Evolutionary conservation across 192 early-diverging fungal genomes (phyloP).

Genomic region (Backusella tarrabulga): DNA sequence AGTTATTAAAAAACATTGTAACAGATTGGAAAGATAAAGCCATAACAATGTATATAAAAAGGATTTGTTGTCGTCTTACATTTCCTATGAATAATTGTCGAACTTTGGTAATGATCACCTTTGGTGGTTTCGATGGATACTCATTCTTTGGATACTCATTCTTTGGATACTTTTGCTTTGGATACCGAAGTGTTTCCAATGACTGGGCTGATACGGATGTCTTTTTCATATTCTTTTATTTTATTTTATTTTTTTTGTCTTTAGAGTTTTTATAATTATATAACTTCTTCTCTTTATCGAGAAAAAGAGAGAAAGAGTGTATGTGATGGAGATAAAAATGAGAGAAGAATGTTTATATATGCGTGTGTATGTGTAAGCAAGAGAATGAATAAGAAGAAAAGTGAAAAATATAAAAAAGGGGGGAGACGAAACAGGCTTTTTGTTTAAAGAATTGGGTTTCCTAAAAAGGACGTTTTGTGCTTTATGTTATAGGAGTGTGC

Average conservation of each 20-base stretch:
- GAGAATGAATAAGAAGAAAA: conserved; percentile 4
- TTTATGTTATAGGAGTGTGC: neutral
- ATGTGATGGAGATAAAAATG: neutral
- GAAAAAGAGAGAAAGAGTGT: neutral
- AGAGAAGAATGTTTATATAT: neutral
- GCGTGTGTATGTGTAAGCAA: neutral
- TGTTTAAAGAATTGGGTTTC: neutral
- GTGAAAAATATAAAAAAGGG: neutral
- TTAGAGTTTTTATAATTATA: neutral
- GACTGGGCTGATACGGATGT: neutral
- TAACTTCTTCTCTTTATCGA: neutral
- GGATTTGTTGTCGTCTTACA: conserved; percentile 39
- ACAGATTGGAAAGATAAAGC: neutral
- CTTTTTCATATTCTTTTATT: neutral
- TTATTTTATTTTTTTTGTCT: neutral
- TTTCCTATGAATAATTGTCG: conserved; percentile 70
- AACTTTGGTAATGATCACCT: neutral
- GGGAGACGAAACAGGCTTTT: neutral
- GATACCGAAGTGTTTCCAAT: neutral
- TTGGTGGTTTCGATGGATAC: neutral
- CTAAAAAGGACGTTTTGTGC: neutral
- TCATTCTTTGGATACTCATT: neutral
- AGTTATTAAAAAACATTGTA: neutral
- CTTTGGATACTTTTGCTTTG: neutral
- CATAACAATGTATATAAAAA: neutral